Evolutionary conservation across 768 basidiomycete genomes (phyloP), one percentile per base, ranked within the genome.

Genomic region (Tricholoma furcatifolium): DNA sequence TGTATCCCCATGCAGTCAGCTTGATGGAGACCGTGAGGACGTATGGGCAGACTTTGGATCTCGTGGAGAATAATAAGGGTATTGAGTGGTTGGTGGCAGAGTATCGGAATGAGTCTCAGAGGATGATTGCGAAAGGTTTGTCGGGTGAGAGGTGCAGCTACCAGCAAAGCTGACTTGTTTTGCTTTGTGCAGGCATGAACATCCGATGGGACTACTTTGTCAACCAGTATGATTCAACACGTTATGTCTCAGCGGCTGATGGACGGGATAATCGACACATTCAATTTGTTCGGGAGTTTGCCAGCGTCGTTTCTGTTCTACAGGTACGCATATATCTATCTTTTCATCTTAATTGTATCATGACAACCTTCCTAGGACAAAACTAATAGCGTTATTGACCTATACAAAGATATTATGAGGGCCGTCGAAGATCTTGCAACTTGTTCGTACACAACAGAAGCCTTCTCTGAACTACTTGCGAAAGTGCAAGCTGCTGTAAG

Each of bases 21-120:
- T 70, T 93, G 69, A 98, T 98, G 96, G 97, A 99, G 76, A 96
- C 94, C 0, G 93, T 98, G n/a, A 77, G 95, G 67, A 98, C 93
- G 24, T 98, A 99, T 70, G 89, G 90, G 17, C 97, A 99, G 74
- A 97, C 93, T 0, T 72, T 97, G 66, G 92, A 93, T 66, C 72
- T 98, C 61, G 87, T 98, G 61, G 89, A 97, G 66, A 80, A 79
- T 39, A 92, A 98, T 67, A 87, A 88, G 68, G 93, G 87, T 2
- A 94, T 98, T 60, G 91, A 93, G 67, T 92, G 92, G 81, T 77
- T 99, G 36, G 88, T 98, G 2, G 96, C 95, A 15, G 93, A 96
- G 70, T 94, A 94, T 65, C 81, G 94, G 58, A 93, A 92, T 63
- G 91, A 95, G 59, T 85, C 88, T 1, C 95, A 98, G 71, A 77